Percentiles rank a stretch among this genome's conserved stretches.
Evolutionary conservation across 148 eudicot genomes (phyloP).

Genomic region (Vaccinium macrocarpon): DNA sequence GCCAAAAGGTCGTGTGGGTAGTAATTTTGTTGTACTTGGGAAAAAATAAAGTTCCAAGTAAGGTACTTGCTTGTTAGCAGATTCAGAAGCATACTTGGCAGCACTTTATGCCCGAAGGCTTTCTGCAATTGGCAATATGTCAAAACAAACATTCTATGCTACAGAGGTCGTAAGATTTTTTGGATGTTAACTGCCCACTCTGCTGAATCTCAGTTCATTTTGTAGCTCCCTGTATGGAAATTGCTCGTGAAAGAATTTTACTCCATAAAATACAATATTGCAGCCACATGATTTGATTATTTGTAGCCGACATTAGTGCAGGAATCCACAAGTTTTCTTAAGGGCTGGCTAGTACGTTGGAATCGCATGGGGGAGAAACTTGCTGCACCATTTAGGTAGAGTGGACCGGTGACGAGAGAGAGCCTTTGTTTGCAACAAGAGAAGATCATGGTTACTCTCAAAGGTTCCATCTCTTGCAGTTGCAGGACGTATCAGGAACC

Average conservation of each 20-base stretch:
- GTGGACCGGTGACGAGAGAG: constrained; percentile 43
- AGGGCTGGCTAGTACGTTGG: constrained; percentile 66
- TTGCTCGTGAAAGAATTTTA: not conserved
- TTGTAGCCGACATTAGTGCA: constrained; percentile 73
- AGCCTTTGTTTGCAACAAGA: constrained; percentile 67
- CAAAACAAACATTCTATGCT: constrained; percentile 46
- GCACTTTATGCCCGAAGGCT: constrained; percentile 61
- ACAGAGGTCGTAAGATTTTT: constrained; percentile 78
- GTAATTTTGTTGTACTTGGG: not conserved
- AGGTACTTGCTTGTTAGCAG: constrained; percentile 35
- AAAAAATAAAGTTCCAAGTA: not conserved
- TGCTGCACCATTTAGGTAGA: constrained; percentile 64
- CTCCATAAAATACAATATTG: not conserved
- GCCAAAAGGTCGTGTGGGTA: not conserved
- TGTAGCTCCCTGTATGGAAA: not conserved
- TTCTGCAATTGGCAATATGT: constrained; percentile 85
- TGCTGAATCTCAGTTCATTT: not conserved
- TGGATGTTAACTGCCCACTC: constrained; percentile 43
- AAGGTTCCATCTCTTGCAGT: constrained; percentile 34
- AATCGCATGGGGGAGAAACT: constrained; percentile 58
- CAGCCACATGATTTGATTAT: constrained; percentile 13
- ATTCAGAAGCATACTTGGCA: constrained; percentile 48
- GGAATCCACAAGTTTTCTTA: constrained; percentile 85
- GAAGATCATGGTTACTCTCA: constrained; percentile 69
- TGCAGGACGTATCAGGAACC: constrained; percentile 21